Evolutionary conservation across 2,329 filamentous ascomycete species (phyloP), one percentile per base, ranked within the genome.

Genomic region (Sordariomycetes sp.): DNA sequence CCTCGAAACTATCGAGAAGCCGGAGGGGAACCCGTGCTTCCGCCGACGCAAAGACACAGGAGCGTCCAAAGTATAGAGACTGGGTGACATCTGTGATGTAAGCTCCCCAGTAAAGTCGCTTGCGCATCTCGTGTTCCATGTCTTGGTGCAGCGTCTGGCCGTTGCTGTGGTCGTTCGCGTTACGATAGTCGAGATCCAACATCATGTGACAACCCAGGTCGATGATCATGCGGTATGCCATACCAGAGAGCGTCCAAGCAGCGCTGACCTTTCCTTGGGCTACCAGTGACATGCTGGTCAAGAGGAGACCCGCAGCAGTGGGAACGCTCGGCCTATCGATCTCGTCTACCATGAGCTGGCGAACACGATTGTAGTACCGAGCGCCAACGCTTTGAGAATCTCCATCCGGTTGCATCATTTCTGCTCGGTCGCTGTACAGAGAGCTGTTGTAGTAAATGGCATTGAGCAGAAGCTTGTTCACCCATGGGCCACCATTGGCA

Each of bases 401-500:
- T 46, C 47, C 19, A 45, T 42, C 5, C 59, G 59, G 1, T 54
- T 48, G 20, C 51, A 57, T 27, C 54, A 46, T 0, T 55, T 49
- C 30, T 1, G 48, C 39, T 1, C 57, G 49, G 36, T 61, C 53
- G 35, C 58, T 63, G 30, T 59, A 61, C 2, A 60, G 50, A 5
- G 50, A 52, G 3, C 54, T 57, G 8, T 54, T 57, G 30, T 54
- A 60, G 42, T 59, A 64, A 8, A 64, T 61, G 12, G 57, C 54
- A 37, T 61, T 61, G 11, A 61, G 45, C 1, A 61, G 43, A 4
- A 61, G 46, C 33, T 58, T 59, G 19, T 59, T 61, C 8, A 47
- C 46, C 20, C 52, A 61, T 1, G 51, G 52, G 2, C 58, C 57
- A n/a, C 48, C 47, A 15, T 49, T 55, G 1, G 47, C 44, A 3